Percentiles rank a stretch among this genome's conserved stretches.
Evolutionary conservation across 2,329 filamentous ascomycete species (phyloP).

Genomic region (Chaetomiaceae sp.): DNA sequence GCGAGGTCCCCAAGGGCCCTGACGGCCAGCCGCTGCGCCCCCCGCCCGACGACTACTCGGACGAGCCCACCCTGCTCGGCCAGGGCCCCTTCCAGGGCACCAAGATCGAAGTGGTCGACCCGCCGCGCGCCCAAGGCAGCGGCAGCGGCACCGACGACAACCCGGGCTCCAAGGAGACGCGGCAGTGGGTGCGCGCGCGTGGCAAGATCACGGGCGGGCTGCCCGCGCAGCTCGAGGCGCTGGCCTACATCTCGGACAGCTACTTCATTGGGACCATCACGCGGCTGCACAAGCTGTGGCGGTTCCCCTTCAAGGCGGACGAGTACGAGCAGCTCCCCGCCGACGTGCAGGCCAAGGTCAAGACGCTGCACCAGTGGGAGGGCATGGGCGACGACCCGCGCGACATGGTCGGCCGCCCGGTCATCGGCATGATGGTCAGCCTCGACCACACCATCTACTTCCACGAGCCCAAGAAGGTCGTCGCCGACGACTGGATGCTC

Average conservation of each 20-base stretch:
- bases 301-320: conserved; percentile 56
- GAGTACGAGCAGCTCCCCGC: conserved; percentile 40
- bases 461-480: conserved; percentile 54
- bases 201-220: conserved; percentile 75
- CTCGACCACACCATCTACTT: conserved; percentile 72
- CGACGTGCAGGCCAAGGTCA: conserved; percentile 35
- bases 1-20: conserved; percentile 45
- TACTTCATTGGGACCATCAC: conserved; percentile 90
- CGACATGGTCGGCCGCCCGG: conserved; percentile 47
- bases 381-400: conserved; percentile 34
- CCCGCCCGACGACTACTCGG: conserved; percentile 35
- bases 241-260: conserved; percentile 90
- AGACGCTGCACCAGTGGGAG: conserved; percentile 34
- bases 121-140: no score
- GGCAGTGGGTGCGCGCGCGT: conserved; percentile 69
- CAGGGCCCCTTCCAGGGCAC: conserved; percentile 47
- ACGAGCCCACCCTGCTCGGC: conserved; percentile 45
- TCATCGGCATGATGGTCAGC: conserved; percentile 79
- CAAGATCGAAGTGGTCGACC: conserved; percentile 38
- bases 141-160: conserved; percentile 43
- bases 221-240: conserved; percentile 75
- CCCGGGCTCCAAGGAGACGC: conserved; percentile 62
- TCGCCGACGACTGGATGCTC: conserved; percentile 72
- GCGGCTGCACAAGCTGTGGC: conserved; percentile 74
- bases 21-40: conserved; percentile 19